Percentiles rank a stretch among this genome's conserved stretches.
Evolutionary conservation across 768 basidiomycete species (phyloP).

Genomic region (Lanmaoa pseudosensibilis): DNA sequence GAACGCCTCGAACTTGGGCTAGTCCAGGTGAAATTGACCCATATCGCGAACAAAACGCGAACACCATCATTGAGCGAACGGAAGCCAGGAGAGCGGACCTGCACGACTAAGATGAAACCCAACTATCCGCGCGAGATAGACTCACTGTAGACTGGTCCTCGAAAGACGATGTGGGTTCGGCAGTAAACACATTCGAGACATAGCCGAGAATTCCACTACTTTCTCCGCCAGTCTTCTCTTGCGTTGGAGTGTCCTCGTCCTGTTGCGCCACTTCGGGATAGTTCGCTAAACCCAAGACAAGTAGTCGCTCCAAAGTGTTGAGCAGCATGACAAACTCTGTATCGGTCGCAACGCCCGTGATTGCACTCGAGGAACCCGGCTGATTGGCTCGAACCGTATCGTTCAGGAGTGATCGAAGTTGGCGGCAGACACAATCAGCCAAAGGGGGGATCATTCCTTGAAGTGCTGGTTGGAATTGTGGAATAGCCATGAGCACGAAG

Average conservation of each 20-base stretch:
- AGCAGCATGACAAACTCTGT: conserved; percentile 83
- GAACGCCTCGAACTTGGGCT: conserved; percentile 47
- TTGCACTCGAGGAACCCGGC: conserved; percentile 40
- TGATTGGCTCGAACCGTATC: conserved; percentile 52
- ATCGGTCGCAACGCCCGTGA: conserved; percentile 61
- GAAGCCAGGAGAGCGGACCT: conserved; percentile 73
- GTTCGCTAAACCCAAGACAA: conserved; percentile 69
- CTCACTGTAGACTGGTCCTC: conserved; percentile 64
- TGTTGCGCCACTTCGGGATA: conserved; percentile 46
- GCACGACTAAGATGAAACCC: conserved; percentile 2
- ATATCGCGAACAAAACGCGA: conserved; percentile 72
- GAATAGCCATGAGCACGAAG: conserved; percentile 88
- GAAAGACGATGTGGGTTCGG: conserved; percentile 51
- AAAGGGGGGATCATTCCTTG: conserved; percentile 70
- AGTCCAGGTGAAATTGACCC: conserved; percentile 61
- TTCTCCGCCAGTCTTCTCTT: conserved; percentile 56
- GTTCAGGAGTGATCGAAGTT: conserved; percentile 55
- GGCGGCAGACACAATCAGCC: conserved; percentile 75
- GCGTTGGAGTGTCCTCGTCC: conserved; percentile 54
- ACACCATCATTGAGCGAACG: conserved; percentile 79
- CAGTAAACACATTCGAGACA: conserved; percentile 88
- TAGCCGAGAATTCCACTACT: conserved; percentile 78
- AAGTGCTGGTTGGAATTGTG: conserved; percentile 76
- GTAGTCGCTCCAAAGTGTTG: conserved; percentile 79
- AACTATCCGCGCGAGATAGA: conserved; percentile 7